phyloP scores from a whole-genome alignment of 2,329 filamentous ascomycete species.

The Diaporthe ilicicola region DNA sequence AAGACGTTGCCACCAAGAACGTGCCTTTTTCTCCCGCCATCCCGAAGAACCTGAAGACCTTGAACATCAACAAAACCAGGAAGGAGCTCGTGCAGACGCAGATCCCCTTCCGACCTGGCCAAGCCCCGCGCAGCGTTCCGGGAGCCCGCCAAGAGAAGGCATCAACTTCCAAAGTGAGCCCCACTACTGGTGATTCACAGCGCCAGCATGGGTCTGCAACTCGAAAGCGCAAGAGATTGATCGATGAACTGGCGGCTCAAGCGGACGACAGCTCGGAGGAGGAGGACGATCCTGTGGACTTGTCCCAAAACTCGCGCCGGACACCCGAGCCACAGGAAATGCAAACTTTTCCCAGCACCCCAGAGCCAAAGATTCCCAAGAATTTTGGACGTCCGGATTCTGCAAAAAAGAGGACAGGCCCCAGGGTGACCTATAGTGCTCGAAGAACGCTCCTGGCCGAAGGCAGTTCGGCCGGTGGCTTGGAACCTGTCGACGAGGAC shows the following conservation, averaged over 20 bases:
- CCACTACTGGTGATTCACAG: conserved; percentile 25
- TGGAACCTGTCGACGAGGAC: conserved; percentile 33
- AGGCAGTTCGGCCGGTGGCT: conserved; percentile 19
- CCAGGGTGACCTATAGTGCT: conserved; percentile 50
- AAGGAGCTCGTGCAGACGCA: conserved; percentile 31
- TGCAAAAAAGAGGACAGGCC: conserved; percentile 43
- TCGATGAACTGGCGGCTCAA: conserved; percentile 53
- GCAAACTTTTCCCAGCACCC: conserved; percentile 30
- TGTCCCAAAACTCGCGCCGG: conserved; percentile 27
- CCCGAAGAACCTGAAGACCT: conserved; percentile 27
- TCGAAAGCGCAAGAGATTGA: conserved; percentile 44
- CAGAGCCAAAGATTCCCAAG: conserved; percentile 34
- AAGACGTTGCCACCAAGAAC: conserved; percentile 8
- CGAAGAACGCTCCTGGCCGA: conserved; percentile 46
- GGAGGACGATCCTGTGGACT: conserved; percentile 33
- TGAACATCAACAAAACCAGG: conserved; percentile 23
- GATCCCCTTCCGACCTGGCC: conserved; percentile 32
- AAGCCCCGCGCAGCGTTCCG: conserved; percentile 16
- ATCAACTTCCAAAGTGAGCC: conserved; percentile 20
- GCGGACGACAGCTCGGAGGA: conserved; percentile 45
- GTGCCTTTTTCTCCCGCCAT: conserved; percentile 23
- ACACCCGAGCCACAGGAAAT: conserved; percentile 31
- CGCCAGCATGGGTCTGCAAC: conserved; percentile 24
- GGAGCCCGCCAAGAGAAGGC: conserved; percentile 30
- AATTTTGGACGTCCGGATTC: conserved; percentile 36